Conservation (phyloP, 192 early-diverging fungal genomes). For the Coemansia sp. region DNA sequence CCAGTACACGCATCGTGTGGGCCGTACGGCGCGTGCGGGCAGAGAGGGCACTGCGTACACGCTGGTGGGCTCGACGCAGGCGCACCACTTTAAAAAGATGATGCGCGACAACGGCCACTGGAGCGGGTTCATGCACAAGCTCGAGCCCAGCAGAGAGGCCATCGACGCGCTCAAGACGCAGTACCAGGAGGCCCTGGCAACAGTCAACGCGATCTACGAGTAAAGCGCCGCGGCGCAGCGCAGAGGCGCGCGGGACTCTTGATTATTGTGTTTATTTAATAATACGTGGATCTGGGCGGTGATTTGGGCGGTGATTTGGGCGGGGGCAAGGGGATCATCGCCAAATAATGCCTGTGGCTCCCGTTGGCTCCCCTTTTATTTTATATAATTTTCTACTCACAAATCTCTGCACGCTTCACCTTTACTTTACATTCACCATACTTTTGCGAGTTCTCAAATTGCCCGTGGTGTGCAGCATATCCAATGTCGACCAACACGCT, state of each 20-base stretch:
- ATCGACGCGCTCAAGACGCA: conserved; percentile 29
- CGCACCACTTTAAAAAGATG: conserved; percentile 70
- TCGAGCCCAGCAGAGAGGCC: conserved; percentile 51
- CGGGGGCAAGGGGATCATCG: too few species aligned
- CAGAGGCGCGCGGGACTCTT: too few species aligned
- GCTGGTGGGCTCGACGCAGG: conserved; percentile 65
- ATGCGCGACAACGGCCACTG: conserved; percentile 61
- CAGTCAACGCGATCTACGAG: conserved; percentile 18
- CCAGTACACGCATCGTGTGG: conserved; percentile 90
- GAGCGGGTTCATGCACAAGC: conserved; percentile 49
- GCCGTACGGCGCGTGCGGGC: conserved; percentile 88
- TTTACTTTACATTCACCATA: too few species aligned
- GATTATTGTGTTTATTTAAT: conserved; percentile 1
- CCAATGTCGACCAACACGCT: conserved; percentile 51
- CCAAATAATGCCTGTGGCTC: too few species aligned
- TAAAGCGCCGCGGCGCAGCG: too few species aligned
- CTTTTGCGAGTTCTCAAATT: too few species aligned
- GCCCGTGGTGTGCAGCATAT: too few species aligned
- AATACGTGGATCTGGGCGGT: too few species aligned
- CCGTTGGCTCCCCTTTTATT: too few species aligned
- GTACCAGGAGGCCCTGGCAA: conserved; percentile 32
- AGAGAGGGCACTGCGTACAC: conserved; percentile 75
- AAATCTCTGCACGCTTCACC: too few species aligned
- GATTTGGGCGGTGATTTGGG: too few species aligned
- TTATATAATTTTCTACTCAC: too few species aligned